Percentiles rank a stretch among this genome's conserved stretches.
Evolutionary conservation across 306 rosid species (phyloP).

Genomic region (Parietaria judaica): DNA sequence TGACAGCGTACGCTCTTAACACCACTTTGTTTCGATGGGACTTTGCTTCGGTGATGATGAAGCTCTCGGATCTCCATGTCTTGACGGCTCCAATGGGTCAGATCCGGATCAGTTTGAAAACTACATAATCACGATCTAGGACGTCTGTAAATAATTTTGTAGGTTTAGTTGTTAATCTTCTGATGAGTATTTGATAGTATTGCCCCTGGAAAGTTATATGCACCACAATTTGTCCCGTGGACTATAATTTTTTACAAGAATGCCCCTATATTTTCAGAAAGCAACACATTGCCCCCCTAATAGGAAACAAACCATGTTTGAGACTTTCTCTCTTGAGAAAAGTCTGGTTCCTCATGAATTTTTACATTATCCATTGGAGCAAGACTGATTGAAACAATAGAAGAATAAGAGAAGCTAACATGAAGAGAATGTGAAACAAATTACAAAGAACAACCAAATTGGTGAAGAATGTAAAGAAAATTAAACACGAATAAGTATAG

Average conservation of each 20-base stretch:
- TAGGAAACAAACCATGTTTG: neutral
- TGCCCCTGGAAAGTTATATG: too few relatives aligned
- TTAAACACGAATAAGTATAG: slow-evolving; percentile 22
- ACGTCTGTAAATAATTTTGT: neutral
- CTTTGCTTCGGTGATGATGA: slow-evolving; percentile 35
- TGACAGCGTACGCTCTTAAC: slow-evolving; percentile 26
- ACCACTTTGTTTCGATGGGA: slow-evolving; percentile 24
- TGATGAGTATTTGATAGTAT: too few relatives aligned
- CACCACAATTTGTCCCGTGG: too few relatives aligned
- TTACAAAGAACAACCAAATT: neutral
- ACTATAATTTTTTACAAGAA: too few relatives aligned
- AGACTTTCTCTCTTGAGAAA: slow-evolving; percentile 1
- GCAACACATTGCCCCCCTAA: too few relatives aligned
- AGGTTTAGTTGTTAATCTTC: neutral
- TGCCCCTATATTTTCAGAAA: too few relatives aligned
- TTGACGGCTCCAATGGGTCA: slow-evolving; percentile 34
- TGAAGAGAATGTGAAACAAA: neutral
- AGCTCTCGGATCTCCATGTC: slow-evolving; percentile 34
- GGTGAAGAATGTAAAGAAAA: neutral
- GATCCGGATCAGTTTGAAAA: slow-evolving; percentile 27
- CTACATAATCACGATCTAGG: slow-evolving; percentile 2
- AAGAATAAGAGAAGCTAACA: slow-evolving; percentile 6
- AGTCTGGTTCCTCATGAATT: neutral
- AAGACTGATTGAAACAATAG: slow-evolving; percentile 19
- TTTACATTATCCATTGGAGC: neutral